A percentile compares a stretch with the other conserved stretches of the same genome.
These are phyloP conservation scores for Mortierella sp. DNA, from an alignment of 371 early-diverging fungal genomes.

Conservation along the genomic window DNA sequence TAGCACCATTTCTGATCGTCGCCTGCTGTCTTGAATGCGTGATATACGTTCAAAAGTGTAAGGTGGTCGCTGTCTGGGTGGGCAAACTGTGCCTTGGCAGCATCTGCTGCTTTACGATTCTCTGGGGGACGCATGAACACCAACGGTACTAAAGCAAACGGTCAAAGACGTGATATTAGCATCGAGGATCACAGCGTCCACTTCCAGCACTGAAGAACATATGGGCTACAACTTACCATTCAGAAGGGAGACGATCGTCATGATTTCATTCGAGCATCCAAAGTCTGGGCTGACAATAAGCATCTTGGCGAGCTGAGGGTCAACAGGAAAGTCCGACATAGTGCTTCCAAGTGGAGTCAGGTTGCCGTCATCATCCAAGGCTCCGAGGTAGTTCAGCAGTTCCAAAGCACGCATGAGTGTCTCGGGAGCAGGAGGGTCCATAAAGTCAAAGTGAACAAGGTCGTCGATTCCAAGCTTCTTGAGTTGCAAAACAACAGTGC, in stretches of 20 bases:
- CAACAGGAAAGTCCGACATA: slow-evolving; percentile 95
- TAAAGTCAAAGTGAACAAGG: slow-evolving; percentile 93
- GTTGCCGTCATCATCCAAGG: slow-evolving; percentile 86
- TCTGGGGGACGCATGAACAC: neutral
- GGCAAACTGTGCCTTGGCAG: neutral
- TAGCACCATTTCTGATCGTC: slow-evolving; percentile 91
- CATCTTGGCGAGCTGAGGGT: slow-evolving; percentile 93
- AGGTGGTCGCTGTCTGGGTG: neutral
- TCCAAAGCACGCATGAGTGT: slow-evolving; percentile 87
- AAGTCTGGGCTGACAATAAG: slow-evolving; percentile 87
- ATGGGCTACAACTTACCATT: slow-evolving; percentile 17
- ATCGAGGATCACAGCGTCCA: too few species aligned
- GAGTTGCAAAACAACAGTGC: slow-evolving; percentile 88
- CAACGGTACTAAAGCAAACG: too few species aligned
- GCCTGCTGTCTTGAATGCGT: slow-evolving; percentile 64
- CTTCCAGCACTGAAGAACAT: neutral
- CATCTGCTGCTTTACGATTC: neutral
- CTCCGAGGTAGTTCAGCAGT: slow-evolving; percentile 91
- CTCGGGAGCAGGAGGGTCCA: slow-evolving; percentile 88
- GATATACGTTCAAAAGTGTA: neutral
- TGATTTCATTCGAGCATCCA: slow-evolving; percentile 91
- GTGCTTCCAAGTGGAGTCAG: slow-evolving; percentile 87
- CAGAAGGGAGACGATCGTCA: slow-evolving; percentile 81
- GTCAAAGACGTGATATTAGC: neutral
- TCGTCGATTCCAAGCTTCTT: slow-evolving; percentile 94